These are phyloP conservation scores for Boeremia lycopersici DNA, from an alignment of 2,329 filamentous ascomycete genomes.

Conservation along the genomic window DNA sequence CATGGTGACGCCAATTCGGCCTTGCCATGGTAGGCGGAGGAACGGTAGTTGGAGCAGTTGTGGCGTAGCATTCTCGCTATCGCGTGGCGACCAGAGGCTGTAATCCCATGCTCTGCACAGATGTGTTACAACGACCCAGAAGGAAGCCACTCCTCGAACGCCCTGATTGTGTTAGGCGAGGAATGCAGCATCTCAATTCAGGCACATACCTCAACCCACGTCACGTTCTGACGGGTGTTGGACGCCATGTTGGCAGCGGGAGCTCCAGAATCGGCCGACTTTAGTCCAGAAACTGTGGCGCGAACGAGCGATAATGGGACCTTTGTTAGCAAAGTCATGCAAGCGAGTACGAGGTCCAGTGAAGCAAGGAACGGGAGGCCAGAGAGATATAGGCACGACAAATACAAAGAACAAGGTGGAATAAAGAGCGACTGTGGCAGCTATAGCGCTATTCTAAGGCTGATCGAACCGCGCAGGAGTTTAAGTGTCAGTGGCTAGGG, in stretches of 20 bases:
- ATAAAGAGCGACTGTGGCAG: slow-evolving; percentile 28
- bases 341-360: slow-evolving; percentile 18
- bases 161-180: slow-evolving; percentile 46
- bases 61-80: slow-evolving; percentile 50
- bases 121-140: slow-evolving; percentile 60
- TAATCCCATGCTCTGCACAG: slow-evolving; percentile 60
- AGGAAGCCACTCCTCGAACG: slow-evolving; percentile 60
- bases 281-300: slow-evolving; percentile 30
- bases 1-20: slow-evolving; percentile 61
- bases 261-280: slow-evolving; percentile 16
- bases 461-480: slow-evolving; percentile 27
- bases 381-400: background rate
- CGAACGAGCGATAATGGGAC: slow-evolving; percentile 32
- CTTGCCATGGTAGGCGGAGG: slow-evolving; percentile 62
- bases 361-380: slow-evolving; percentile 15
- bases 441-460: slow-evolving; percentile 34
- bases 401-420: slow-evolving; percentile 16
- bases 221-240: slow-evolving; percentile 46
- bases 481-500: slow-evolving; percentile 32
- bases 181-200: background rate
- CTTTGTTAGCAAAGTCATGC: slow-evolving; percentile 37
- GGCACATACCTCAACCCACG: slow-evolving; percentile 49
- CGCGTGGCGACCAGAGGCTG: slow-evolving; percentile 56
- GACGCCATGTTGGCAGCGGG: slow-evolving; percentile 30
- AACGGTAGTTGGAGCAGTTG: slow-evolving; percentile 58